Evolutionary conservation across 306 rosid genomes (phyloP).

Genomic region (Sophora flavescens): DNA sequence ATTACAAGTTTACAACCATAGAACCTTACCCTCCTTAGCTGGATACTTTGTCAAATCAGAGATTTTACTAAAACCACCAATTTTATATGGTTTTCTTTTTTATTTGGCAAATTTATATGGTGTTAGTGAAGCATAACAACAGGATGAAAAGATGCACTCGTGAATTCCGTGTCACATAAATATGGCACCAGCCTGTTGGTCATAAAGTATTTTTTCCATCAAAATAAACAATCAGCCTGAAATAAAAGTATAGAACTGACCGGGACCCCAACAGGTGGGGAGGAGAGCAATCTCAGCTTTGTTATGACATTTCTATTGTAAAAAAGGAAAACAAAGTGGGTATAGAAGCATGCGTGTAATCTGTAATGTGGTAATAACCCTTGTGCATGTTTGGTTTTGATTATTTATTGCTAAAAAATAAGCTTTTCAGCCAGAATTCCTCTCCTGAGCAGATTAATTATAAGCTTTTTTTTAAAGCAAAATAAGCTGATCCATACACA

Average conservation of each 20-base stretch:
- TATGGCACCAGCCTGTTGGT: constrained; percentile 18
- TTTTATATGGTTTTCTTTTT: not conserved
- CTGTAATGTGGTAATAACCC: constrained; percentile 15
- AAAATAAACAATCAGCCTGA: constrained; percentile 17
- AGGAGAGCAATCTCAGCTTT: no score
- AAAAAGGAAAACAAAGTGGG: constrained; percentile 4
- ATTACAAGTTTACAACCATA: not conserved
- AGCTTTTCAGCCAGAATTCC: not conserved
- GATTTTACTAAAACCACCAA: constrained; percentile 20
- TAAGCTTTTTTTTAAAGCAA: constrained; percentile 12
- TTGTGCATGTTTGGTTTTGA: constrained; percentile 19
- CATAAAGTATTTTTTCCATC: not conserved
- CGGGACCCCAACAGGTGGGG: not conserved
- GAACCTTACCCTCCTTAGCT: constrained; percentile 5
- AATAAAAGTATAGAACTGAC: constrained; percentile 16
- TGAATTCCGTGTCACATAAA: constrained; percentile 26
- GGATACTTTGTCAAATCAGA: constrained; percentile 2
- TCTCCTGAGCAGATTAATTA: constrained; percentile 28
- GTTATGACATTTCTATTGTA: constrained; percentile 10
- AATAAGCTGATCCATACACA: no score
- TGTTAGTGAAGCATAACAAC: not conserved
- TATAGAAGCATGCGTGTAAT: constrained; percentile 8
- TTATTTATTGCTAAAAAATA: constrained; percentile 5
- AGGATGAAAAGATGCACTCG: constrained; percentile 14
- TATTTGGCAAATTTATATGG: constrained; percentile 8